Evolutionary conservation across 768 basidiomycete genomes (phyloP).

Genomic region (Mycena amicta): DNA sequence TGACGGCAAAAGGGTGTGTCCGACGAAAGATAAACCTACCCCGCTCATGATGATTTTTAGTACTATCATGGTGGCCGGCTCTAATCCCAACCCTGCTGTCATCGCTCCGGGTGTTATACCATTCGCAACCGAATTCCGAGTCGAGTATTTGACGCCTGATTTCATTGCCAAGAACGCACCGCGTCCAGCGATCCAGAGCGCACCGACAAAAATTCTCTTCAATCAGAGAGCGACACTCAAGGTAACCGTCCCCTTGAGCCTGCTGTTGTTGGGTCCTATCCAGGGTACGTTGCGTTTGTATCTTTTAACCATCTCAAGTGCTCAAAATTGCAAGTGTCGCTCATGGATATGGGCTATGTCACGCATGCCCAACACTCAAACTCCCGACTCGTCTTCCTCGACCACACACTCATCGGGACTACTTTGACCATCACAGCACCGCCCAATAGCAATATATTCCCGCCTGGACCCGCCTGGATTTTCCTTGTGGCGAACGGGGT

Average conservation of each 20-base stretch:
- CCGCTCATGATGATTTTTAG: conserved; percentile 25
- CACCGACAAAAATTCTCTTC: conserved; percentile 33
- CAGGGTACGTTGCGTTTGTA: conserved; percentile 19
- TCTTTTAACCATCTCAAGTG: neutral
- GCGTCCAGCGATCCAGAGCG: conserved; percentile 25
- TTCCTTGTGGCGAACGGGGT: conserved; percentile 16
- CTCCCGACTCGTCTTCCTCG: conserved; percentile 38
- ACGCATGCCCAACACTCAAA: conserved; percentile 40
- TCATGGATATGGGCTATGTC: conserved; percentile 40
- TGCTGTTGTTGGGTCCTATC: conserved; percentile 6
- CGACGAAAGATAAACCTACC: neutral
- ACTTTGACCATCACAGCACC: conserved; percentile 37
- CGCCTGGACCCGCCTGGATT: conserved; percentile 32
- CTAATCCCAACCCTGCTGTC: conserved; percentile 53
- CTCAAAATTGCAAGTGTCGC: conserved; percentile 30
- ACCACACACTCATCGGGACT: conserved; percentile 31
- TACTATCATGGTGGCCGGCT: conserved; percentile 59
- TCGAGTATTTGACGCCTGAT: conserved; percentile 37
- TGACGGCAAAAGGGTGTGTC: conserved; percentile 47
- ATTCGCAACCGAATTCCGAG: conserved; percentile 29
- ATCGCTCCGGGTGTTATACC: conserved; percentile 26
- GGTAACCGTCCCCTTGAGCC: conserved; percentile 33
- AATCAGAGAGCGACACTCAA: conserved; percentile 36
- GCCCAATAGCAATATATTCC: conserved; percentile 37
- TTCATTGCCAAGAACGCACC: conserved; percentile 29